These are phyloP conservation scores for Viola pubescens DNA, from an alignment of 441 rosid genomes.

Conservation along the genomic window DNA sequence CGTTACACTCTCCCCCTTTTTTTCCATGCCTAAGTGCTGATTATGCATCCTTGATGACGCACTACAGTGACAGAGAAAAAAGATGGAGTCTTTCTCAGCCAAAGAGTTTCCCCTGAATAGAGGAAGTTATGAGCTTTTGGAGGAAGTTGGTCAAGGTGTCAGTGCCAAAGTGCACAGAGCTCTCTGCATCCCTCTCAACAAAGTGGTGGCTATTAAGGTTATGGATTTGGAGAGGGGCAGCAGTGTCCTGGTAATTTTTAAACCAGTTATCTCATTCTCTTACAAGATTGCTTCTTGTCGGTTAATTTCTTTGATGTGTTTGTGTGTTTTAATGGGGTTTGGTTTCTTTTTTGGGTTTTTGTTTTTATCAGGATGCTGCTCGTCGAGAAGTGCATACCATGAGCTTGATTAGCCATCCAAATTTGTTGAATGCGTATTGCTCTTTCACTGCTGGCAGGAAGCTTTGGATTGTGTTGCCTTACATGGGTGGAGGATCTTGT, in stretches of 20 bases:
- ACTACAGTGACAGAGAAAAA: constrained; percentile 8
- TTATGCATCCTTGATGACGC: no score
- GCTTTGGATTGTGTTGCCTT: constrained; percentile 99
- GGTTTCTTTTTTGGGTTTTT: constrained; percentile 1
- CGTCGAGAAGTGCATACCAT: constrained; percentile 96
- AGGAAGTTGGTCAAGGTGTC: constrained; percentile 99
- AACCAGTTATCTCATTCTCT: no score
- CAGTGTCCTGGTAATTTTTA: constrained; percentile 79
- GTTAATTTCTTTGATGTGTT: no score
- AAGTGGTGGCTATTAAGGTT: constrained; percentile 84
- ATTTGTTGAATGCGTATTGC: constrained; percentile 82
- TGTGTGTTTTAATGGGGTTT: no score
- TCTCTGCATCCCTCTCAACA: constrained; percentile 83
- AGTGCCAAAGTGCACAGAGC: constrained; percentile 91
- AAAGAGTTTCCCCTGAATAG: constrained; percentile 71
- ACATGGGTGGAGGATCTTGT: constrained; percentile 98
- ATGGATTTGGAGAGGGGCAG: constrained; percentile 96
- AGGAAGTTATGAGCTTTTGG: constrained; percentile 67
- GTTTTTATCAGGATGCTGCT: constrained; percentile 81
- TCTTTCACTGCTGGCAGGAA: constrained; percentile 76
- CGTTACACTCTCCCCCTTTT: no score
- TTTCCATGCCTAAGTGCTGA: no score
- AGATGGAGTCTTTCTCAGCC: constrained; percentile 55
- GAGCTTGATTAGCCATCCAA: constrained; percentile 89
- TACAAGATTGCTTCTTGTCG: no score